phyloP scores from a whole-genome alignment of 192 early-diverging fungal species.

The Phycomyces blakesleeanus region DNA sequence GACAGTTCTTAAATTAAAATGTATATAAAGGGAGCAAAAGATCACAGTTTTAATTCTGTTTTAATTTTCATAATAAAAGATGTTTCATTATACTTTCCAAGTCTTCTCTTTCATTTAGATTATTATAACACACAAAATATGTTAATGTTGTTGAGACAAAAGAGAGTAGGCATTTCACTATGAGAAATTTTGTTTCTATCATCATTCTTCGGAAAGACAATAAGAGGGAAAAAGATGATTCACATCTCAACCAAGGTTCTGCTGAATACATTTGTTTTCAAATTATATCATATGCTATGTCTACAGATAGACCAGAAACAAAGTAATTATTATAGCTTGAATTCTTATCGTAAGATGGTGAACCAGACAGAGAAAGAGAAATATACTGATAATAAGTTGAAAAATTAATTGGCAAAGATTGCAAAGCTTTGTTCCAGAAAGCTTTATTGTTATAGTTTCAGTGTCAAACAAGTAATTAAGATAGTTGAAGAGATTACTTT shows the following conservation, averaged over 20 bases:
- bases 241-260: neutral
- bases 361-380: neutral
- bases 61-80: too few relatives aligned
- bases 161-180: constrained; percentile 24
- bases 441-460: constrained; percentile 16
- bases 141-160: constrained; percentile 8
- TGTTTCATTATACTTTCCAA: too few relatives aligned
- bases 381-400: too few relatives aligned
- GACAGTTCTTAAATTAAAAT: too few relatives aligned
- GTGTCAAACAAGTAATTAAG: constrained; percentile 29
- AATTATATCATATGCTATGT: constrained; percentile 16
- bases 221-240: neutral
- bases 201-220: neutral
- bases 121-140: too few relatives aligned
- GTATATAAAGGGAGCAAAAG: too few relatives aligned
- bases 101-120: too few relatives aligned
- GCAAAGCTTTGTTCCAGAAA: constrained; percentile 22
- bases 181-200: neutral
- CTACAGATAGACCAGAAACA: constrained; percentile 28
- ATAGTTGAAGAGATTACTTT: constrained; percentile 21
- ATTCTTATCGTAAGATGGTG: constrained; percentile 19
- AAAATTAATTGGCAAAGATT: constrained; percentile 24
- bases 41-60: too few relatives aligned
- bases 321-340: constrained; percentile 20
- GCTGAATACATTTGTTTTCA: constrained; percentile 20